A percentile compares a stretch with the other conserved stretches of the same genome.
Conservation (phyloP, 1,139 yeast genomes). For the Scheffersomyces segobiensis region DNA sequence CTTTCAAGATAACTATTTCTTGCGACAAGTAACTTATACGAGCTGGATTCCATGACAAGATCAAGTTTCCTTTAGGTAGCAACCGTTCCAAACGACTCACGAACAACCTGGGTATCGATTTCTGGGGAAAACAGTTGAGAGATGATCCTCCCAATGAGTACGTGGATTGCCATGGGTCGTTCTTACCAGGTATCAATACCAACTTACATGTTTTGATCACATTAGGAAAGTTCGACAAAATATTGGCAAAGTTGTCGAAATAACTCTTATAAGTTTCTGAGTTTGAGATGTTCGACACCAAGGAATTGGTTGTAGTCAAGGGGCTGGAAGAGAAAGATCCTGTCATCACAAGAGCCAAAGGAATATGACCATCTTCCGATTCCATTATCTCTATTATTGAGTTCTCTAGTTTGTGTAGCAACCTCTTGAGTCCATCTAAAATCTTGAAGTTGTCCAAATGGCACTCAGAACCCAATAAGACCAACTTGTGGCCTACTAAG, state of each 20-base stretch:
- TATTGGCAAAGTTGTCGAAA: conserved; percentile 71
- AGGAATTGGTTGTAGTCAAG: conserved; percentile 46
- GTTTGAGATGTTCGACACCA: conserved; percentile 43
- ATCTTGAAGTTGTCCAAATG: conserved; percentile 54
- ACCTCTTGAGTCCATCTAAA: conserved; percentile 61
- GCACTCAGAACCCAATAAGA: conserved; percentile 75
- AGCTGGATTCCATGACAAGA: conserved; percentile 73
- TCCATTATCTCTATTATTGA: conserved; percentile 40
- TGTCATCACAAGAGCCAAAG: conserved; percentile 50
- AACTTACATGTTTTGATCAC: conserved; percentile 43
- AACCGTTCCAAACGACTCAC: conserved; percentile 65
- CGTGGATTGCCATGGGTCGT: conserved; percentile 91
- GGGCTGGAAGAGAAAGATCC: conserved; percentile 73
- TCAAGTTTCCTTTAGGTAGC: conserved; percentile 56
- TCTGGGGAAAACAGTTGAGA: conserved; percentile 67
- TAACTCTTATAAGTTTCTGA: conserved; percentile 63
- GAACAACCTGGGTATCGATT: conserved; percentile 68
- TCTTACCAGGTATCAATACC: conserved; percentile 80
- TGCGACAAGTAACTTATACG: conserved; percentile 78
- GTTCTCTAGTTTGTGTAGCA: conserved; percentile 52
- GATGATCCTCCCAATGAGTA: conserved; percentile 64
- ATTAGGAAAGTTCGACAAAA: conserved; percentile 35
- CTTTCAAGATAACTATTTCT: conserved; percentile 74
- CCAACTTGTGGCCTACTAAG: conserved; percentile 54
- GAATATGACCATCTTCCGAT: conserved; percentile 34